Percentiles rank a stretch among this genome's conserved stretches.
These are phyloP conservation scores for Gremmenia infestans DNA, from an alignment of 2,329 filamentous ascomycete genomes.

Conservation along the genomic window DNA sequence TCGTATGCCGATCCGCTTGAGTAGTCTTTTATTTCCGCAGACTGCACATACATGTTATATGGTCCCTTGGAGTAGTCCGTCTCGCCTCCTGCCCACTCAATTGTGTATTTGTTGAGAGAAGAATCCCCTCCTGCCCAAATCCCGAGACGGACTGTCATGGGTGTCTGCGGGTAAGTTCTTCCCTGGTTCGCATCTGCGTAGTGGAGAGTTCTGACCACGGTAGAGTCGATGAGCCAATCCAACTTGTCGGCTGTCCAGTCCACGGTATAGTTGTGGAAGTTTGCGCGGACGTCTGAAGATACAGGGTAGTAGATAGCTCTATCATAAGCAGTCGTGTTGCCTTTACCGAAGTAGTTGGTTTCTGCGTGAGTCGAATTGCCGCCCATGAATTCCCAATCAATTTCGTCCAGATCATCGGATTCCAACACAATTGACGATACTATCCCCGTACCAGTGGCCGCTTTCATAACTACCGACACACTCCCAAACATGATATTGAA, in stretches of 20 bases:
- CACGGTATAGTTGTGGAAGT: conserved; percentile 63
- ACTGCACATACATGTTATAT: conserved; percentile 68
- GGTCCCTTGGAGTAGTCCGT: conserved; percentile 62
- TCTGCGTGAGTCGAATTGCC: conserved; percentile 57
- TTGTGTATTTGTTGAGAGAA: conserved; percentile 47
- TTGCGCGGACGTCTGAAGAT: conserved; percentile 55
- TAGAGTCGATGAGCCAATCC: conserved; percentile 65
- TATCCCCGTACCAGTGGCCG: conserved; percentile 67
- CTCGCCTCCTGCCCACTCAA: conserved; percentile 63
- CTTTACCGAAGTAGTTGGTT: conserved; percentile 74
- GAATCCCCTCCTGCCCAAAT: conserved; percentile 61
- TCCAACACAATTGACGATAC: conserved; percentile 81
- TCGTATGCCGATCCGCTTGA: conserved; percentile 56
- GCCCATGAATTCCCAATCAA: conserved; percentile 59
- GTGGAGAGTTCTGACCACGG: conserved; percentile 56
- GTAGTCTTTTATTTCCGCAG: conserved; percentile 57
- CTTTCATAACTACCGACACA: conserved; percentile 71
- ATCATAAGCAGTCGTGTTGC: conserved; percentile 63
- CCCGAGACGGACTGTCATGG: conserved; percentile 62
- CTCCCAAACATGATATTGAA: conserved; percentile 83
- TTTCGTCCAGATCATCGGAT: conserved; percentile 78
- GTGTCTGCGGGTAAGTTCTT: conserved; percentile 66
- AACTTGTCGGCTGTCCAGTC: conserved; percentile 64
- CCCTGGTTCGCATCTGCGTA: conserved; percentile 56
- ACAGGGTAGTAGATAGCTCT: conserved; percentile 58